Percentiles rank a stretch among this genome's conserved stretches.
Conservation (phyloP, 1,284 basidiomycete species). For the Cryptococcus neoformans region DNA sequence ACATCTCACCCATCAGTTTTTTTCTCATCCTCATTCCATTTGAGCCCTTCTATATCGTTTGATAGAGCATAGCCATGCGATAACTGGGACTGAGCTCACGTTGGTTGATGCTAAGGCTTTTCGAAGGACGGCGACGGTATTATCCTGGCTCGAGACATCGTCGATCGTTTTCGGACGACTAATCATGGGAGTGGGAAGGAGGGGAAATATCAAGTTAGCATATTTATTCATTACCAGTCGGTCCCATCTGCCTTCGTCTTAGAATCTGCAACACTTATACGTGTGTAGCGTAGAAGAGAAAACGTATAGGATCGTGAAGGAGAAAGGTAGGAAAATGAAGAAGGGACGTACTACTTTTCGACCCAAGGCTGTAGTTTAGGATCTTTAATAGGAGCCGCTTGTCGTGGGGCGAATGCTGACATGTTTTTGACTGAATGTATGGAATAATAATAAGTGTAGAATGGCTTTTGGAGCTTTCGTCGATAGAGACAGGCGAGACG, state of each 20-base stretch:
- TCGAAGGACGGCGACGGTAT: conserved; percentile 85
- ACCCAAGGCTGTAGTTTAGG: conserved; percentile 88
- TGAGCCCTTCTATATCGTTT: not conserved
- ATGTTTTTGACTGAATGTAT: conserved; percentile 1
- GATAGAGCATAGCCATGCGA: not conserved
- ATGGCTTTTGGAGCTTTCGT: too few relatives aligned
- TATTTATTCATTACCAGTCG: too few relatives aligned
- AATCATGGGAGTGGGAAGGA: not conserved
- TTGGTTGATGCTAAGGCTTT: conserved; percentile 92
- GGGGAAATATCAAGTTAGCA: too few relatives aligned
- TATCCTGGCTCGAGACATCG: conserved; percentile 95
- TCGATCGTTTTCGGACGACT: conserved; percentile 98
- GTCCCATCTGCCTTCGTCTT: too few relatives aligned
- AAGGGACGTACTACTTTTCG: conserved; percentile 79
- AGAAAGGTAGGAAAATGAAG: too few relatives aligned
- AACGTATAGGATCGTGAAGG: too few relatives aligned
- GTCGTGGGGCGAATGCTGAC: conserved; percentile 23
- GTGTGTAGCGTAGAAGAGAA: not conserved
- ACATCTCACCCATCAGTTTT: too few relatives aligned
- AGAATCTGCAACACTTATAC: too few relatives aligned
- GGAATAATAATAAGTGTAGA: too few relatives aligned
- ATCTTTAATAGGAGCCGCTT: conserved; percentile 42
- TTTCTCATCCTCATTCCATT: too few relatives aligned
- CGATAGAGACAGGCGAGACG: too few relatives aligned
- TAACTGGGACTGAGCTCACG: conserved; percentile 51